Evolutionary conservation across 768 basidiomycete species (phyloP), one percentile per base, ranked within the genome.

Genomic region (Lactarius pseudohatsudake): DNA sequence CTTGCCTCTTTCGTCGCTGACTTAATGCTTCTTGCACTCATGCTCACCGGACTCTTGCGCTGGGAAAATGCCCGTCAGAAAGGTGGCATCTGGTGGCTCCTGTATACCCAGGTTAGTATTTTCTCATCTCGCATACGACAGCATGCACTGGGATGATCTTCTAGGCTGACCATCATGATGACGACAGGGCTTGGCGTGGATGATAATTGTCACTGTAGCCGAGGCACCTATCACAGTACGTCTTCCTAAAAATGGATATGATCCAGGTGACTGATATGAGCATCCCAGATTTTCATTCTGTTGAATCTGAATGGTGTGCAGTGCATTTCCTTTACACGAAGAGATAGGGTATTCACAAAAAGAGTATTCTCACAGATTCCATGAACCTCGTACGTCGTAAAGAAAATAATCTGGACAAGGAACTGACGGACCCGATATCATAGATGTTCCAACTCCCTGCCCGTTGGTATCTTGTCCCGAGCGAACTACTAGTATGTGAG

Each of bases 281-380:
- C 11, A 1, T 5, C 22, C 11, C 43, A 65, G 64, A 15, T 61
- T 16, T 38, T 65, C 9, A 38, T 61, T 8, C 1, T 53, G 16
- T 47, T 65, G 32, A 22, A 65, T 22, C 32, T 45, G 34, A 65
- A 61, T n/a, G 54, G 64, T 65, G 26, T 16, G 59, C 36, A 38
- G 36, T 13, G 36, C 45, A 22, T 11, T 18, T 41, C 40, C 20
- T 15, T 50, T 30, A 22, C 11, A 28, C 28, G 9, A 34, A 7
- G 8, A 65, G 10, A 47, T 22, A 9, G 22, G 1, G 45, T 28
- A 26, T 2, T 60, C 5, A 59, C 32, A 0, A 11, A 38, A 38
- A 13, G 36, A 36, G 10, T 36, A 36, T 36, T 38, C 11, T 13
- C 2, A 13, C 15, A 65, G 64, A 59, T 2, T 7, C 54, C 6